These are phyloP conservation scores for Diaporthe sp. DNA, from an alignment of 2,329 filamentous ascomycete genomes.

Conservation along the genomic window DNA sequence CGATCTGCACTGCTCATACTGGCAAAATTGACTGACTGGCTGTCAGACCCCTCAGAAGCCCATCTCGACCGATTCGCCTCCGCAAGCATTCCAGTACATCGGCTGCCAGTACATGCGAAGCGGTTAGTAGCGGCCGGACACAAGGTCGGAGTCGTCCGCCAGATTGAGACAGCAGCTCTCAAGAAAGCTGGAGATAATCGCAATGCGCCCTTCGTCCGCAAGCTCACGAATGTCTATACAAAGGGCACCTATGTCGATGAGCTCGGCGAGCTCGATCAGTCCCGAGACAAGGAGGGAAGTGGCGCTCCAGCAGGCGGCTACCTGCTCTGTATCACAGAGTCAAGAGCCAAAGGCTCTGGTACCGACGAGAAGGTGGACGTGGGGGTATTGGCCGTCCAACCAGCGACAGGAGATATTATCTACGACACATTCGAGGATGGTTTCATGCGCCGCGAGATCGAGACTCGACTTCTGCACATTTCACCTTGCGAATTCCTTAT, in stretches of 20 bases:
- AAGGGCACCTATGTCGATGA: slow-evolving; percentile 99
- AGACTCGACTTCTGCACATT: slow-evolving; percentile 94
- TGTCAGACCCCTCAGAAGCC: slow-evolving; percentile 83
- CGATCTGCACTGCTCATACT: neutral
- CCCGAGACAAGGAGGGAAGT: slow-evolving; percentile 46
- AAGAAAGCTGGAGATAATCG: slow-evolving; percentile 96
- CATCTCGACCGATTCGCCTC: slow-evolving; percentile 94
- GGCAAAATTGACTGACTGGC: slow-evolving; percentile 32
- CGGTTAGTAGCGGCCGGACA: slow-evolving; percentile 91
- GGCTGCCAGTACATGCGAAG: slow-evolving; percentile 93
- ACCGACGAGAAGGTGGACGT: slow-evolving; percentile 95
- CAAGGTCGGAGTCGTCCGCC: slow-evolving; percentile 95
- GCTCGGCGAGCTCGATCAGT: slow-evolving; percentile 79
- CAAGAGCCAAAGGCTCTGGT: slow-evolving; percentile 80
- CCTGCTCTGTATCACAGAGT: slow-evolving; percentile 91
- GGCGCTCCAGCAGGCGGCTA: slow-evolving; percentile 81
- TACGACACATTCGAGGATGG: slow-evolving; percentile 97
- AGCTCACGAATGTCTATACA: slow-evolving; percentile 96
- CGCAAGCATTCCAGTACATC: slow-evolving; percentile 93
- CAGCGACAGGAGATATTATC: slow-evolving; percentile 94
- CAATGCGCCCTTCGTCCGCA: slow-evolving; percentile 90
- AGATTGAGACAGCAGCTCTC: slow-evolving; percentile 93
- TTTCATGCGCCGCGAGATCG: slow-evolving; percentile 96
- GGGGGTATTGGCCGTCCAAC: slow-evolving; percentile 93
- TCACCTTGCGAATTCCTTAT: slow-evolving; percentile 96